Conservation (phyloP, 257 asterid genomes). For the Solanum boliviense region DNA sequence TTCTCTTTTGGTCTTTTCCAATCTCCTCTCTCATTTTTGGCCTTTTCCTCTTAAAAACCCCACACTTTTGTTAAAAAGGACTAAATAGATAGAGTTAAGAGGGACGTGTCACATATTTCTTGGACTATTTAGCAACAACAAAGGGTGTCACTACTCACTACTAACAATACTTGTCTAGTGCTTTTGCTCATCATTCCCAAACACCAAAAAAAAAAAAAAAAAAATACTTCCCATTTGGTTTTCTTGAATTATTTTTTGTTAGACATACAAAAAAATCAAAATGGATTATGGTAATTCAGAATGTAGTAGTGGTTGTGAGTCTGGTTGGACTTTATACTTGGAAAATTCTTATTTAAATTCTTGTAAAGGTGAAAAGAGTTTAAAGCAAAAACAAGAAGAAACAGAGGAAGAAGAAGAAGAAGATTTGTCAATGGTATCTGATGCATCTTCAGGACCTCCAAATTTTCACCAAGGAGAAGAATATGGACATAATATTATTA, state of each 20-base stretch:
- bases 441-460: slow-evolving; percentile 90
- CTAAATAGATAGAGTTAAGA: background rate
- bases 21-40: slow-evolving; percentile 7
- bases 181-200: background rate
- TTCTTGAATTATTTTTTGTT: background rate
- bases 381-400: background rate
- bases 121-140: background rate
- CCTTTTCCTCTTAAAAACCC: background rate
- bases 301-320: slow-evolving; percentile 78
- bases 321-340: slow-evolving; percentile 82
- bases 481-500: background rate
- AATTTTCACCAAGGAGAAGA: slow-evolving; percentile 39
- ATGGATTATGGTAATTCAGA: slow-evolving; percentile 44
- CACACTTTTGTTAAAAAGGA: background rate
- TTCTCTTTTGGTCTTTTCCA: slow-evolving; percentile 27
- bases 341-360: slow-evolving; percentile 19
- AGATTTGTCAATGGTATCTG: slow-evolving; percentile 75
- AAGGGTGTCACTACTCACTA: background rate
- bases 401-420: background rate
- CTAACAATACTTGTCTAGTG: background rate
- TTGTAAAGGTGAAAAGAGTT: slow-evolving; percentile 1
- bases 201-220: background rate
- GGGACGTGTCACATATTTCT: background rate
- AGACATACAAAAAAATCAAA: background rate
- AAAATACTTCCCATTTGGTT: background rate